A percentile compares a stretch with the other conserved stretches of the same genome.
These are phyloP conservation scores for Coemansia sp. DNA, from an alignment of 192 early-diverging fungal genomes.

Conservation along the genomic window DNA sequence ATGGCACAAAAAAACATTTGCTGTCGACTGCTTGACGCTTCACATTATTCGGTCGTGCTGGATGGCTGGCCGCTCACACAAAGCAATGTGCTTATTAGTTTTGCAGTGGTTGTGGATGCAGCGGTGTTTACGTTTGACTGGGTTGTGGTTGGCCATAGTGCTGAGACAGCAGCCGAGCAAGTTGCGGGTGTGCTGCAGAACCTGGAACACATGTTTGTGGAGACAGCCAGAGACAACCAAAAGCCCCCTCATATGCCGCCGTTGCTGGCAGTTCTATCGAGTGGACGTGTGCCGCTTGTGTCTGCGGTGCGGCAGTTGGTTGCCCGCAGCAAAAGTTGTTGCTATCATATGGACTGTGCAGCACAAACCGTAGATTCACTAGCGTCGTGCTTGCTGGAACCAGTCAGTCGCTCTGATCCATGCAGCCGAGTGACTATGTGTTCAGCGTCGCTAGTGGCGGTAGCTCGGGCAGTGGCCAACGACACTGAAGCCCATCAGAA, in stretches of 20 bases:
- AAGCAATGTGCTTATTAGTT: neutral
- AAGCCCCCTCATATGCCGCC: constrained; percentile 1
- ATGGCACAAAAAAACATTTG: neutral
- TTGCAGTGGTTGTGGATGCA: neutral
- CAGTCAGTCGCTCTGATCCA: neutral
- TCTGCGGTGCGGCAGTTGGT: neutral
- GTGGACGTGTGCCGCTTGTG: neutral
- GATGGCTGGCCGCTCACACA: neutral
- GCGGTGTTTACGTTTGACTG: constrained; percentile 1
- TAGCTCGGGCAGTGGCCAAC: constrained; percentile 10
- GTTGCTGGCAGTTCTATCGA: neutral
- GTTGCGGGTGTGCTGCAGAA: neutral
- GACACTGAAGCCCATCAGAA: constrained; percentile 10
- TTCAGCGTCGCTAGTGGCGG: constrained; percentile 13
- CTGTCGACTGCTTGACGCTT: neutral
- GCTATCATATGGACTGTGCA: constrained; percentile 11
- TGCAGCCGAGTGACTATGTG: neutral
- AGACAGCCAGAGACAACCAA: neutral
- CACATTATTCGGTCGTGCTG: neutral
- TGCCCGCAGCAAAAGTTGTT: neutral
- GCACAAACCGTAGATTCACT: constrained; percentile 1
- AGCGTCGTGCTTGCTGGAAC: neutral
- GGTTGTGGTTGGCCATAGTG: constrained; percentile 1
- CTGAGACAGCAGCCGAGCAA: neutral
- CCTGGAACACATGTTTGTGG: neutral